Evolutionary conservation across 2,329 filamentous ascomycete species (phyloP).

Genomic region (Sclerotinia minor): DNA sequence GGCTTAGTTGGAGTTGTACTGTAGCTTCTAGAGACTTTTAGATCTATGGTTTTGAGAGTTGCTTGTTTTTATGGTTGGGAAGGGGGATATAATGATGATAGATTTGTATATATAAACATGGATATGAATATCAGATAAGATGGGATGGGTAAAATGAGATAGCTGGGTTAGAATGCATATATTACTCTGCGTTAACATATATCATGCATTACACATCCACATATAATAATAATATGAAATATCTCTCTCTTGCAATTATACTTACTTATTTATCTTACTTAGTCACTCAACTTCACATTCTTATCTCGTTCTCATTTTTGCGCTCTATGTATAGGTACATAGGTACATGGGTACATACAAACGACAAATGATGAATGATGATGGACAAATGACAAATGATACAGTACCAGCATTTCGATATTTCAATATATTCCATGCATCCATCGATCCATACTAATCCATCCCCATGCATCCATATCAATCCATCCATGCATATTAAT

Average conservation of each 20-base stretch:
- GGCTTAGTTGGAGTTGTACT: constrained; percentile 44
- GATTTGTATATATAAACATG: constrained; percentile 10
- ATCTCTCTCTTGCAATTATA: background rate
- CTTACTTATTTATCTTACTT: background rate
- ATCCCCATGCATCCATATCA: background rate
- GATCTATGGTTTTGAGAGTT: background rate
- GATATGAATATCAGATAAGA: background rate
- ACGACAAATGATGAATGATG: too few species aligned
- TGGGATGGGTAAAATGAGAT: background rate
- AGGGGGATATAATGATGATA: background rate
- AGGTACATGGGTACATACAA: too few species aligned
- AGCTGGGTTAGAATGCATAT: constrained; percentile 8
- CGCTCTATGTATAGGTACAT: background rate
- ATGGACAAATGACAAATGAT: background rate
- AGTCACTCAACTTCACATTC: too few species aligned
- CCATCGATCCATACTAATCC: too few species aligned
- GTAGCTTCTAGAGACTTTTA: background rate
- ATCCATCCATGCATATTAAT: background rate
- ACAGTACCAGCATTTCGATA: background rate
- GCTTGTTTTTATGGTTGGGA: background rate
- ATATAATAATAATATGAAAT: background rate
- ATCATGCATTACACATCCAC: background rate
- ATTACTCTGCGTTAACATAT: background rate
- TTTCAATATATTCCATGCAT: background rate
- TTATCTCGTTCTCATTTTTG: too few species aligned